Percentiles rank a stretch among this genome's conserved stretches.
These are phyloP conservation scores for Moringa oleifera DNA, from an alignment of 345 rosid genomes.

Conservation along the genomic window DNA sequence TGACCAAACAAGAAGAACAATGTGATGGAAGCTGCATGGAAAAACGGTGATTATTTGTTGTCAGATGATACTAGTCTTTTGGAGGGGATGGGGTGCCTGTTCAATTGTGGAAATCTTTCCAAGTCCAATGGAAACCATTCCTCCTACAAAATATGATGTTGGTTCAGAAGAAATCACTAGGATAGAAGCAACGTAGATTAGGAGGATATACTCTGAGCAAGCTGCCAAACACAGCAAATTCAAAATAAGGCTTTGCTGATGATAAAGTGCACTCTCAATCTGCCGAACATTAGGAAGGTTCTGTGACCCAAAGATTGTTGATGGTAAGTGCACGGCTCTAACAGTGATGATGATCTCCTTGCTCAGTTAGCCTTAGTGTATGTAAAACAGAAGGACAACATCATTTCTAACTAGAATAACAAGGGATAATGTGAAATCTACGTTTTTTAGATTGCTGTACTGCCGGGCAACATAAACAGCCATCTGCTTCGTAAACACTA, in stretches of 20 bases:
- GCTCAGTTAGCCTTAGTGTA: neutral
- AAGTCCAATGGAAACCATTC: conserved; percentile 19
- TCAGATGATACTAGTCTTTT: conserved; percentile 21
- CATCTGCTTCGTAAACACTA: neutral
- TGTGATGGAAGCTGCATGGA: conserved; percentile 24
- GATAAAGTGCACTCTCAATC: conserved; percentile 5
- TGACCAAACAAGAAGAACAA: conserved; percentile 26
- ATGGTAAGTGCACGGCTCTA: neutral
- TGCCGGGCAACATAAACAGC: neutral
- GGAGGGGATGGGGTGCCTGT: neutral
- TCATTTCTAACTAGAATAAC: neutral
- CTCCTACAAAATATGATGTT: conserved; percentile 1
- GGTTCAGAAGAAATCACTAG: neutral
- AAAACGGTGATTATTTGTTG: conserved; percentile 17
- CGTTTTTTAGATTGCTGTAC: too few relatives aligned
- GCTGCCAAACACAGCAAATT: neutral
- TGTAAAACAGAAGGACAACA: too few relatives aligned
- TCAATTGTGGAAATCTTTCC: conserved; percentile 36
- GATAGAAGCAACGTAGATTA: neutral
- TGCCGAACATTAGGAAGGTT: too few relatives aligned
- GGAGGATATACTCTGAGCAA: neutral
- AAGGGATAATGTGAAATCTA: neutral
- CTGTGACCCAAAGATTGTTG: neutral
- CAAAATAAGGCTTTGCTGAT: neutral
- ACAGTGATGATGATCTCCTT: conserved; percentile 1